These are phyloP conservation scores for Metschnikowia borealis DNA, from an alignment of 805 yeast species.

Conservation along the genomic window DNA sequence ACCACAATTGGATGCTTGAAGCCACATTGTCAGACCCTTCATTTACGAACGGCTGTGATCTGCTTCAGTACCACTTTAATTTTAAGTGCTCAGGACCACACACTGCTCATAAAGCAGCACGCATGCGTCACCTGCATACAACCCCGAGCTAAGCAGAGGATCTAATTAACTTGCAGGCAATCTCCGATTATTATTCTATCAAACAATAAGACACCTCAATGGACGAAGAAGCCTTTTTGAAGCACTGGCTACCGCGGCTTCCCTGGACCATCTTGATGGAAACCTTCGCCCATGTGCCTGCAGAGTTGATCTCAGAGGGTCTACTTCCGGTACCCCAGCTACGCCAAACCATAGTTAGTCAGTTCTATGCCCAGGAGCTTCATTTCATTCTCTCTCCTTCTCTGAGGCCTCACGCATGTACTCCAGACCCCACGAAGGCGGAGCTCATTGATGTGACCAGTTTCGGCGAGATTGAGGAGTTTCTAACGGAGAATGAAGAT, in stretches of 20 bases:
- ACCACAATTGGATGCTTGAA: not conserved
- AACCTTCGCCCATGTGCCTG: slow-evolving; percentile 7
- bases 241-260: slow-evolving; percentile 9
- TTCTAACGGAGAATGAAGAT: slow-evolving; percentile 26
- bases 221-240: slow-evolving; percentile 8
- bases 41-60: not conserved
- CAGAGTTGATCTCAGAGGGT: slow-evolving; percentile 9
- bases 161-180: not conserved
- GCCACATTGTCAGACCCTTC: not conserved
- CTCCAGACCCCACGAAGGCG: slow-evolving; percentile 7
- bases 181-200: not conserved
- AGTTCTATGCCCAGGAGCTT: slow-evolving; percentile 28
- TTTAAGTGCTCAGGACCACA: not conserved
- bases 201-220: not conserved
- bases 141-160: not conserved
- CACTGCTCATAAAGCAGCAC: not conserved
- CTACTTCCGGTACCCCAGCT: slow-evolving; percentile 16
- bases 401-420: slow-evolving; percentile 19
- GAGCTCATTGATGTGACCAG: slow-evolving; percentile 19
- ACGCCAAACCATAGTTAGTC: slow-evolving; percentile 22
- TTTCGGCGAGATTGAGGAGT: slow-evolving; percentile 31
- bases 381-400: slow-evolving; percentile 34
- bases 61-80: not conserved
- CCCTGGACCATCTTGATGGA: slow-evolving; percentile 15
- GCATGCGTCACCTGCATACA: not conserved